Evolutionary conservation across 345 rosid genomes (phyloP), one percentile per base, ranked within the genome.

Genomic region (Ceriops zippeliana): DNA sequence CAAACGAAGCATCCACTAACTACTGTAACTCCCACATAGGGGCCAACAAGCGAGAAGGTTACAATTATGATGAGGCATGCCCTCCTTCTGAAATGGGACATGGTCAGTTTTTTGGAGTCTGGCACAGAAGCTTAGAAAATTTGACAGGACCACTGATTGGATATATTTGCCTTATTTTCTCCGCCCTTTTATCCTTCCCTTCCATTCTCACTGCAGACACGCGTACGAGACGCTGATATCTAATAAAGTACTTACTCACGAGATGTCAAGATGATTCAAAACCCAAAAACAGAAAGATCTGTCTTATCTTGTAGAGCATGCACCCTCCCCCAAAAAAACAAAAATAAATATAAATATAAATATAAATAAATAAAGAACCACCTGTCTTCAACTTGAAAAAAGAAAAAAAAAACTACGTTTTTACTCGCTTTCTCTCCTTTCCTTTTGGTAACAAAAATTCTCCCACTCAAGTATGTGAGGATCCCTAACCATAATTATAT

Each of bases 41-140:
- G 10, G n/a, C 58, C 26, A n/a, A 53, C 58, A n/a, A 53, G n/a
- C 58, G 26, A n/a, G 58, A 53, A n/a, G 58, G 58, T 53, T n/a
- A 53, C 24, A 6, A 53, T 53, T n/a, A n/a, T 7, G 10, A 34
- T 0, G 26, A 53, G 10, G 58, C 58, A 53, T 52, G 57, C 22
- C 57, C 7, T 24, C 26, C n/a, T 7, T 34, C 35, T 6, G 35
- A 34, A 6, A 34, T 34, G 6, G 35, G 35, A 34, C 35, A 34
- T 34, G 58, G 58, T n/a, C 58, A 53, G 24, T 5, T 34, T 34
- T n/a, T 7, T 53, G 58, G 58, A n/a, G 26, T 7, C 58, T n/a
- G n/a, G 11, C 24, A 53, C 58, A 6, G n/a, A 24, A 53, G 58
- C 37, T 34, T 34, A 34, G 13, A 53, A 53, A 53, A n/a, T 53